Conservation (phyloP, 441 rosid genomes). For the Cnidoscolus chayamansa region DNA sequence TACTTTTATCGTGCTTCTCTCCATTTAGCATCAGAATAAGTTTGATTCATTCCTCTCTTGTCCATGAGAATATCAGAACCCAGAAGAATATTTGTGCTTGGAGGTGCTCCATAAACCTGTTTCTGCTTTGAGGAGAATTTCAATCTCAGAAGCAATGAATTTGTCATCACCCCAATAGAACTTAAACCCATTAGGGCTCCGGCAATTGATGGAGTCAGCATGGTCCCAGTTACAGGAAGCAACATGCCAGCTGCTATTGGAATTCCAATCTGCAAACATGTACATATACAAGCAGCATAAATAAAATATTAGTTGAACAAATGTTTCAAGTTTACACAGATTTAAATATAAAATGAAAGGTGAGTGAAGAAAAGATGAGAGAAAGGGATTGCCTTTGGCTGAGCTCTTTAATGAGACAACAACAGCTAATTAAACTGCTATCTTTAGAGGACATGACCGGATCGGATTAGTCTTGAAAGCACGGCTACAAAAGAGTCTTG, state of each 20-base stretch:
- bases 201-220: constrained; percentile 90
- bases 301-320: neutral
- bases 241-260: constrained; percentile 90
- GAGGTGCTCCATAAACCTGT: constrained; percentile 20
- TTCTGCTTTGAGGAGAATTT: constrained; percentile 54
- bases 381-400: neutral
- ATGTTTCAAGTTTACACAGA: neutral
- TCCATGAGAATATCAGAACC: constrained; percentile 29
- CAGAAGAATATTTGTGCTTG: neutral
- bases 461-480: neutral
- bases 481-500: neutral
- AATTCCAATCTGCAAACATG: constrained; percentile 60
- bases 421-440: neutral
- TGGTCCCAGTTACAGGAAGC: constrained; percentile 78
- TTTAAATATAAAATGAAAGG: neutral
- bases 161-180: constrained; percentile 89
- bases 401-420: neutral
- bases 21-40: constrained; percentile 30
- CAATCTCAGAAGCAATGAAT: constrained; percentile 70
- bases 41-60: constrained; percentile 30
- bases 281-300: neutral
- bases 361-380: neutral
- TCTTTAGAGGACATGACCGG: neutral
- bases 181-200: constrained; percentile 98
- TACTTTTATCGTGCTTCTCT: constrained; percentile 24